A percentile compares a stretch with the other conserved stretches of the same genome.
Evolutionary conservation across 495 filamentous ascomycete species (phyloP).

Genomic region (Lasiosphaeris hirsuta): DNA sequence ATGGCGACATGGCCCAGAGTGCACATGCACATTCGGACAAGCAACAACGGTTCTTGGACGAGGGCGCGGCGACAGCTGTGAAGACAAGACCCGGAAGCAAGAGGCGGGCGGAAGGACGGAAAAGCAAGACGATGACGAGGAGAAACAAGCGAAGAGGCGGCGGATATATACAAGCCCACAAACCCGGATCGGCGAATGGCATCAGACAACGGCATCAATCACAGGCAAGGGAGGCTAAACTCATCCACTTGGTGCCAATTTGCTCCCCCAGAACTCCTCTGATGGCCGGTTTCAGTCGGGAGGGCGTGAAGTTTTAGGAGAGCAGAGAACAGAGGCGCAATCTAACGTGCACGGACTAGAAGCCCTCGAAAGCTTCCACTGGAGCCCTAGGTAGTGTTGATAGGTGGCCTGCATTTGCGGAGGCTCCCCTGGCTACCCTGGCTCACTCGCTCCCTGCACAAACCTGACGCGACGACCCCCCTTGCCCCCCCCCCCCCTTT

Average conservation of each 20-base stretch:
- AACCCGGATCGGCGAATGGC: constrained; percentile 5
- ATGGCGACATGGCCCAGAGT: neutral
- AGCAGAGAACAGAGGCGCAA: neutral
- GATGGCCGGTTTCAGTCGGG: too few species aligned
- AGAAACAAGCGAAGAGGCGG: neutral
- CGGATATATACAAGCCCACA: neutral
- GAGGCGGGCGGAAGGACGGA: neutral
- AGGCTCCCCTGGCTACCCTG: neutral
- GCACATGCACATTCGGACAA: neutral
- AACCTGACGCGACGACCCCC: neutral
- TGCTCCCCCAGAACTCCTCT: too few species aligned
- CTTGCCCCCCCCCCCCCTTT: too few species aligned
- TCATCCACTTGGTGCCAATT: too few species aligned
- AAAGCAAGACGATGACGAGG: neutral
- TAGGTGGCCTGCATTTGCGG: neutral
- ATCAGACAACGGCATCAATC: neutral
- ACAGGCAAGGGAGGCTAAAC: too few species aligned
- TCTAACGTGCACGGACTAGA: constrained; percentile 7
- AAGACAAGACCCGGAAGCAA: neutral
- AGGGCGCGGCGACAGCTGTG: too few species aligned
- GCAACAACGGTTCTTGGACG: too few species aligned
- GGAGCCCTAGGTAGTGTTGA: neutral
- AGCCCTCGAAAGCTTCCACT: constrained; percentile 5
- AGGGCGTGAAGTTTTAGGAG: neutral
- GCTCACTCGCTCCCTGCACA: neutral